Evolutionary conservation across 1,284 basidiomycete species (phyloP), one percentile per base, ranked within the genome.

Genomic region (Rhodotorula mucilaginosa): DNA sequence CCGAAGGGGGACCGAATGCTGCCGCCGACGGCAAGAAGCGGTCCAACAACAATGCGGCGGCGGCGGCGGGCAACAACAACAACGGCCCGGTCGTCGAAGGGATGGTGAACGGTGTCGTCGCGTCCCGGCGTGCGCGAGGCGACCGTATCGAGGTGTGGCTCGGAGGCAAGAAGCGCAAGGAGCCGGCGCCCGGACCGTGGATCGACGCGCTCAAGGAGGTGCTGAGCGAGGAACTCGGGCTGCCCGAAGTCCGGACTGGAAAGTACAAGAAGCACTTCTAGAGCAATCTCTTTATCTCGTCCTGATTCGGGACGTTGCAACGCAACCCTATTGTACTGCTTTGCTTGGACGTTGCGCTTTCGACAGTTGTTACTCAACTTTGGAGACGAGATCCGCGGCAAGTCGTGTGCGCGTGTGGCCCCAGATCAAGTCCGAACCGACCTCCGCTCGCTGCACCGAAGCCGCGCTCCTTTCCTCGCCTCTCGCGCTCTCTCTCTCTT

Each of bases 111-210:
- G 75, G 75, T 2, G 73, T 70, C 47, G 75, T 76, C 15, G 75
- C 75, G 6, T 60, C 54, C 39, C 64, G 75, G 31, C 68, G 75
- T 46, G 73, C 73, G 15, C 48, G 75, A 4, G 75, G 75, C 18
- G 75, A 76, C 66, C 68, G 75, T n/a, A 74, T 76, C 51, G 75
- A 76, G 52, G 39, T 76, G 21, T 76, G 75, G 75, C 46, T 76
- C 47, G 73, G 73, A 3, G 75, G 75, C 34, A 64, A 52, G 58
- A 51, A 59, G n/a, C 64, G 68, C 61, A 58, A 60, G 68, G 61
- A 67, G 54, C 66, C 68, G 8, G 64, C 72, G 2, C 70, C 72
- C 18, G 23, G 16, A 21, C 73, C 70, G 39, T 76, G 75, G 75
- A 56, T 76, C 67, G 73, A 74, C 59, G 46, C 54, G 31, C 61